Percentiles rank a stretch among this genome's conserved stretches.
These are phyloP conservation scores for Cryptococcus sp. DNA, from an alignment of 1,284 basidiomycete genomes.

Conservation along the genomic window DNA sequence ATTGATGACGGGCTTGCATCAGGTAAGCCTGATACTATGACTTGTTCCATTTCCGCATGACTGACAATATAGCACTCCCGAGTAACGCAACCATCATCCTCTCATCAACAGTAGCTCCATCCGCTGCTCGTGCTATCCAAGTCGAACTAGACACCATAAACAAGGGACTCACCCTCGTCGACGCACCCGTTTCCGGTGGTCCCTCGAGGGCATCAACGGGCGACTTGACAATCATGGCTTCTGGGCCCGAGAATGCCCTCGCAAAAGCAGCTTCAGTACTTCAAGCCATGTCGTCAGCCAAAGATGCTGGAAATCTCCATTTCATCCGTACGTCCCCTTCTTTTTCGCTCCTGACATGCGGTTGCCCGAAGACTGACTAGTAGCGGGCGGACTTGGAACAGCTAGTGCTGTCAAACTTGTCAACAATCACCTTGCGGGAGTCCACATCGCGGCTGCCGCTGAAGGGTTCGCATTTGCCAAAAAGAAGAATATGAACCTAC, in stretches of 20 bases:
- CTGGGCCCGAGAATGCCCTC: conserved; percentile 23
- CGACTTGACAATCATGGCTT: conserved; percentile 42
- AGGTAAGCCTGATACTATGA: conserved; percentile 8
- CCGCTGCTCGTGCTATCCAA: conserved; percentile 23
- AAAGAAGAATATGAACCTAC: conserved; percentile 40
- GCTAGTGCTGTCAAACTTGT: conserved; percentile 36
- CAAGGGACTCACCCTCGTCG: conserved; percentile 29
- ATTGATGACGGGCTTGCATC: conserved; percentile 14
- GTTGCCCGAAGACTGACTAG: not conserved
- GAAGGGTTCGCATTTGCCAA: conserved; percentile 45
- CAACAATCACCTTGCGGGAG: conserved; percentile 39
- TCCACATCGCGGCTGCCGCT: conserved; percentile 43
- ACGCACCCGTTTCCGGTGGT: conserved; percentile 44
- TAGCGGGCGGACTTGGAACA: conserved; percentile 29
- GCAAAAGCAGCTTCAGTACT: conserved; percentile 24
- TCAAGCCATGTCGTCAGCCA: conserved; percentile 20
- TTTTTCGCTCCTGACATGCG: not conserved
- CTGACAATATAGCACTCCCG: conserved; percentile 21
- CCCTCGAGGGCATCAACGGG: conserved; percentile 31
- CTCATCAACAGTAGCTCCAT: conserved; percentile 40
- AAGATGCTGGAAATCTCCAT: conserved; percentile 26
- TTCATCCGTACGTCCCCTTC: conserved; percentile 26
- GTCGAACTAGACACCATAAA: conserved; percentile 10
- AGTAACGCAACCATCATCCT: conserved; percentile 37
- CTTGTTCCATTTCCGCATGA: conserved; percentile 13